Evolutionary conservation across 1,284 basidiomycete species (phyloP), one percentile per base, ranked within the genome.

Genomic region (Cryptococcus sp.): DNA sequence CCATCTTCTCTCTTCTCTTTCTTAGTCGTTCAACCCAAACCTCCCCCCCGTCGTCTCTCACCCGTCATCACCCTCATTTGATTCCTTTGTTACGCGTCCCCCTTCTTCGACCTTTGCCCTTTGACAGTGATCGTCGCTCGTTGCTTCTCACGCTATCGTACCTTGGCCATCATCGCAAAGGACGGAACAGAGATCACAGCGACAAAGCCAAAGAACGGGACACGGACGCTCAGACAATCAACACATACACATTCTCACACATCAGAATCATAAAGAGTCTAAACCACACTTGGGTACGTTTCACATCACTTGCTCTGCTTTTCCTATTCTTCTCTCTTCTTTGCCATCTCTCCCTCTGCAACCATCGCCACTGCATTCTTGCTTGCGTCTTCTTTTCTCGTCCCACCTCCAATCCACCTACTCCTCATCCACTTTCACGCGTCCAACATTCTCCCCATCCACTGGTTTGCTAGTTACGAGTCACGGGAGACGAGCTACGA

Each of bases 1-100:
- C 40, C 48, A 43, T 27, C 41, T 54, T 54, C 42, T 57, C 53
- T 52, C 47, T 27, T 43, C 40, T 35, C 47, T 50, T 48, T 47
- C 42, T 46, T 27, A 27, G 20, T 47, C 40, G 15, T 52, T 47
- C 55, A 22, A n/a, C 19, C 48, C 38, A 23, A 19, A 50, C 48
- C 30, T 23, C 20, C 46, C 20, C 48, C 48, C 47, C 38, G 30
- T 19, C 25, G 41, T 7, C 27, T 39, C 46, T 45, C 45, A n/a
- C 47, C 46, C 39, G 27, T 50, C 35, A 22, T 39, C 40, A 41
- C n/a, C 47, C 38, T 39, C 53, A 27, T 39, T 40, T 20, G 42
- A 45, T 35, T 35, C 30, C 30, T 35, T 35, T 35, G 30, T 20
- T 19, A n/a, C 42, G n/a, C 10, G 25, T 43, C 52, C n/a, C 27